Percentiles rank a stretch among this genome's conserved stretches.
Conservation (phyloP, 768 basidiomycete species). For the Macrolepiota dolichaula region DNA sequence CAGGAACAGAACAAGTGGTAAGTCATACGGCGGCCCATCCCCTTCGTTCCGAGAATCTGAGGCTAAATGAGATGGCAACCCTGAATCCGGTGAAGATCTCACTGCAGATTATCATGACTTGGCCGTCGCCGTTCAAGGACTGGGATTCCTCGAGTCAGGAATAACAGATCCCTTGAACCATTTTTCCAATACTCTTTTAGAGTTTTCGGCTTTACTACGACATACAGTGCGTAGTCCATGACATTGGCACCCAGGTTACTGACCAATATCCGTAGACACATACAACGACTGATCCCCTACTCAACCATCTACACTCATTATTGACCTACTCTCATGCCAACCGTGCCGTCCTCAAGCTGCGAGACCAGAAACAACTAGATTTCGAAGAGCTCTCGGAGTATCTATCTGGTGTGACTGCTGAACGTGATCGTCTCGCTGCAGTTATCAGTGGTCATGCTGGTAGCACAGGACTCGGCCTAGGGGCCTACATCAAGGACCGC, state of each 20-base stretch:
- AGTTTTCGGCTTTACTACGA: slow-evolving; percentile 87
- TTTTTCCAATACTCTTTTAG: slow-evolving; percentile 93
- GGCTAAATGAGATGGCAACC: slow-evolving; percentile 82
- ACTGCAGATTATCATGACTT: slow-evolving; percentile 97
- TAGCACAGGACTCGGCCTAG: slow-evolving; percentile 77
- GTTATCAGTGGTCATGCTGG: slow-evolving; percentile 87
- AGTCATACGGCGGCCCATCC: slow-evolving; percentile 34
- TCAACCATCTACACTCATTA: slow-evolving; percentile 86
- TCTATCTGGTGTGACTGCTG: slow-evolving; percentile 86
- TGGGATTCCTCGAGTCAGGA: slow-evolving; percentile 96
- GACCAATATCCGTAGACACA: slow-evolving; percentile 54
- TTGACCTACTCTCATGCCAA: slow-evolving; percentile 94
- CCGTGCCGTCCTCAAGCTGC: slow-evolving; percentile 88
- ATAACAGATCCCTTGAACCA: slow-evolving; percentile 97
- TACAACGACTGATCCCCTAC: slow-evolving; percentile 89
- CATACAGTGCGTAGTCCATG: slow-evolving; percentile 59
- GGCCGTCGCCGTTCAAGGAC: slow-evolving; percentile 92
- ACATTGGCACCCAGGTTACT: background rate
- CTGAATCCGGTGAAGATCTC: slow-evolving; percentile 87
- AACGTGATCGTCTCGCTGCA: slow-evolving; percentile 89
- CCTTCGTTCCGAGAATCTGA: slow-evolving; percentile 54
- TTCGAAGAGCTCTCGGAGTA: slow-evolving; percentile 97
- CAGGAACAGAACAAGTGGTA: slow-evolving; percentile 83
- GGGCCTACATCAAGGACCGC: slow-evolving; percentile 88
- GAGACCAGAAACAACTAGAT: slow-evolving; percentile 98